Base-by-base conservation (phyloP, 495 filamentous ascomycete genomes). In the Aspergillus nanangensis region DNA sequence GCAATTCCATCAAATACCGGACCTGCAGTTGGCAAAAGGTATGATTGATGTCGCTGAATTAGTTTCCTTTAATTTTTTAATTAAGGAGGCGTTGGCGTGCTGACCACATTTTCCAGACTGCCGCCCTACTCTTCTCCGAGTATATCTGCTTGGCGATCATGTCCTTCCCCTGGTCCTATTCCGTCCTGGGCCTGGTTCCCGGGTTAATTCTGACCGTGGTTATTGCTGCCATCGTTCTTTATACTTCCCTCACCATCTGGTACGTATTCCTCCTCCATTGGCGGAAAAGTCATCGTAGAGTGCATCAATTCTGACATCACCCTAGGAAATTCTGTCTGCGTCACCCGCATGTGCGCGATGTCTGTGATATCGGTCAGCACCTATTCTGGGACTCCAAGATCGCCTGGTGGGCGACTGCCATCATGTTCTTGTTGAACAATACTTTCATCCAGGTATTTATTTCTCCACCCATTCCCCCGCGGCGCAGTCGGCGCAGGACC, bases 71-170 rank as follows among this genome's bases (percentile, higher is more conserved):
- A 14, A 25, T 22, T n/a, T 14, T 3, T 13, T 39, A n/a, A 7
- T 18, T 29, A 25, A 5, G 21, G 38, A 15, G 8, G 14, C 9
- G 5, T 15, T 13, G 19, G 29, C 4, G 17, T 20, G 2, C 3
- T 3, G 9, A 34, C 32, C 7, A 36, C 19, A 21, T 38, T 20
- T 19, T 40, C 11, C 53, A 90, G 86, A 94, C 88, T 40, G 87
- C 88, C 3, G 88, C 86, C 9, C 62, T 94, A 50, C 80, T 95
- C 41, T 93, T 95, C 66, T 88, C 86, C 8, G 89, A 95, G 66
- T 95, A 95, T 55, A 95, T 95, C 41, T 94, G 88, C 66, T 64
- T 95, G 72, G 88, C 89, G 29, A 95, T 94, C 56, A 95, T 95
- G 89, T 91, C 86, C 17, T 94, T 94, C 58, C 89, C 89, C 1